Evolutionary conservation across 2,329 filamentous ascomycete species (phyloP), one percentile per base, ranked within the genome.

Genomic region (Tolypocladium endophyticum): DNA sequence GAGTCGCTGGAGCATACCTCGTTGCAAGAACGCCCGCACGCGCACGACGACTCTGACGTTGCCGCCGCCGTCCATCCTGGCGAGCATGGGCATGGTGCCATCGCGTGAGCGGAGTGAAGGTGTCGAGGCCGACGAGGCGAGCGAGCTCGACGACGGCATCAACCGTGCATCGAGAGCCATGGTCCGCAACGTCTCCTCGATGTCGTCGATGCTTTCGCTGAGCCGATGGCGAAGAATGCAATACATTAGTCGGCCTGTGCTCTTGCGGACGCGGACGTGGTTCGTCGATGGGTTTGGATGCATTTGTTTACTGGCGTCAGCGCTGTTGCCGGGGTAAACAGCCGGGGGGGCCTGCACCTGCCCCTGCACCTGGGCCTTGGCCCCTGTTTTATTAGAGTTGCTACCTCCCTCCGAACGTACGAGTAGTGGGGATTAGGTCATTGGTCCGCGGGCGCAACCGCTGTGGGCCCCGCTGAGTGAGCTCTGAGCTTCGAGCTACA

Each of bases 41-140:
- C 90, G 81, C 61, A 94, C 90, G 36, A 93, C 90, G 35, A 94
- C 90, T 67, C 86, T 83, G 61, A 94, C 90, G 73, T 94, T 94
- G 60, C 88, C 89, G 63, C 86, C 88, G 63, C 81, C 71, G 69
- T 86, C 79, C 78, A 81, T 81, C 70, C 77, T 80, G 66, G 77
- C 77, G 67, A 79, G 77, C 61, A 81, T 73, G 33, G 84, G 81
- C 45, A 86, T 73, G n/a, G 82, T 83, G 57, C 84, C 84, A 76
- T 90, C 87, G 70, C 86, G 83, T 45, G 88, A 88, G 62, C 89
- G 83, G 67, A 93, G 76, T 33, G 89, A 92, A 41, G 89, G 89
- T 61, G 88, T 92, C 59, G 89, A 92, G 56, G 89, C 89, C 59
- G 84, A 87, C 25, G 89, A 92, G 68, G 62, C 56, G 68, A 67